Conservation (phyloP, 805 yeast species). For the Barnettozyma sucrosica region DNA sequence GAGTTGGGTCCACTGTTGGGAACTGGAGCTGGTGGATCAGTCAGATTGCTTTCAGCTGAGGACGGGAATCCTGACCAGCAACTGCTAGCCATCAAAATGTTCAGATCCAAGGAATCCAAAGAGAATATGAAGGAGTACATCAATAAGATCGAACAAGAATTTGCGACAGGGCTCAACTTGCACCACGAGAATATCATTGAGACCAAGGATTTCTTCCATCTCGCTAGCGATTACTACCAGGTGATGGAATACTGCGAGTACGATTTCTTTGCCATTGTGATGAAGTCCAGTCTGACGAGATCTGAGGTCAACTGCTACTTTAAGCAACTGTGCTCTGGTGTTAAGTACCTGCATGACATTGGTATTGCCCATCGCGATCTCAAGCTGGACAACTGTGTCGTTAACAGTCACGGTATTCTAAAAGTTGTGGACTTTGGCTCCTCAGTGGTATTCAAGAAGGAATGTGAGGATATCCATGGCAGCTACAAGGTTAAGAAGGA, state of each 20-base stretch:
- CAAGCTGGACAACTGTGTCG: constrained; percentile 78
- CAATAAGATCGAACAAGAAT: constrained; percentile 85
- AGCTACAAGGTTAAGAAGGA: constrained; percentile 4
- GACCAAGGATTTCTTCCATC: constrained; percentile 50
- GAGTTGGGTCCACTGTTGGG: constrained; percentile 71
- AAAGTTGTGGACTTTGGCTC: constrained; percentile 81
- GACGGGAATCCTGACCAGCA: constrained; percentile 39
- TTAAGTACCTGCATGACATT: constrained; percentile 64
- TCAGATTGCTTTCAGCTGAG: constrained; percentile 62
- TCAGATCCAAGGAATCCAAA: constrained; percentile 63
- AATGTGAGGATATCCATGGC: constrained; percentile 60
- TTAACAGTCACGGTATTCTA: constrained; percentile 65
- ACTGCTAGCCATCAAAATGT: constrained; percentile 80
- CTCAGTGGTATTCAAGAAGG: constrained; percentile 76
- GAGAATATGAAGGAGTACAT: constrained; percentile 74
- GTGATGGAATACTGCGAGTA: constrained; percentile 84
- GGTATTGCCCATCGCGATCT: constrained; percentile 83
- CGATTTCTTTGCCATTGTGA: constrained; percentile 81
- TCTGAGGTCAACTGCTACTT: constrained; percentile 79
- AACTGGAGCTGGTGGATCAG: constrained; percentile 87
- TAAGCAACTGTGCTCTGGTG: constrained; percentile 69
- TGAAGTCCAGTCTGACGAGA: constrained; percentile 79
- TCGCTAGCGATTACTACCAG: constrained; percentile 62
- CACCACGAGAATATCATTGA: constrained; percentile 78
- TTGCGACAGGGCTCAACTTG: constrained; percentile 76